Evolutionary conservation across 805 yeast species (phyloP), one percentile per base, ranked within the genome.

Genomic region (Ogataea nitratoaversa): DNA sequence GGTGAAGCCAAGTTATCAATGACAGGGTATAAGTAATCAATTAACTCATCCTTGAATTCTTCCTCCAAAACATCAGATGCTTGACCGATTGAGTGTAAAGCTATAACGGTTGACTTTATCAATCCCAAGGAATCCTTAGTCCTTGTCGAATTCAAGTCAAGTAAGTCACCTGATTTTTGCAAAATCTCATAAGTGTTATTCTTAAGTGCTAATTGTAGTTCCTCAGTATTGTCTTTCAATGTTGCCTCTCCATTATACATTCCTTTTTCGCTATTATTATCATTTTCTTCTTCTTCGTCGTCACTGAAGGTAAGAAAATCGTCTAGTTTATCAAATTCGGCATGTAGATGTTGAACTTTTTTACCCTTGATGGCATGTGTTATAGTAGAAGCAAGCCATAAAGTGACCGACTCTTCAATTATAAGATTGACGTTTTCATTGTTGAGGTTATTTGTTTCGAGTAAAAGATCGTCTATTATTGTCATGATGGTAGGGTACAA

Each of bases 21-120:
- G 0, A 89, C 71, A 0, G 91, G 84, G 49, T 79, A 86, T 7
- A 93, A 57, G 41, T 74, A 70, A 45, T 87, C 95, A 45, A 86
- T 75, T 24, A 91, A 60, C 42, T 83, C 84, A 14, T 67, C 67
- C 30, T 71, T 52, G 50, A 79, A 78, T 1, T 65, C 71, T 1
- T 48, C 38, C 1, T 66, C 66, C 44, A 70, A 34, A 4, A 56
- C 41, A 11, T 43, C 46, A n/a, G 65, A 59, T 4, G 59, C 56
- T 13, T 49, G 44, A 1, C 61, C 59, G 29, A 80, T 66, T 0
- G 79, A 53, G 36, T 70, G 71, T 4, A 79, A 44, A 0, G 82
- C 69, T 11, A 72, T 62, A 0, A 60, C 40, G 1, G 53, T 36
- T 0, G 59, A 36, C 11, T 45, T 43, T 0, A 39, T 31, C 14